phyloP scores from a whole-genome alignment of 495 filamentous ascomycete genomes.

The Penicillium odoratum region DNA sequence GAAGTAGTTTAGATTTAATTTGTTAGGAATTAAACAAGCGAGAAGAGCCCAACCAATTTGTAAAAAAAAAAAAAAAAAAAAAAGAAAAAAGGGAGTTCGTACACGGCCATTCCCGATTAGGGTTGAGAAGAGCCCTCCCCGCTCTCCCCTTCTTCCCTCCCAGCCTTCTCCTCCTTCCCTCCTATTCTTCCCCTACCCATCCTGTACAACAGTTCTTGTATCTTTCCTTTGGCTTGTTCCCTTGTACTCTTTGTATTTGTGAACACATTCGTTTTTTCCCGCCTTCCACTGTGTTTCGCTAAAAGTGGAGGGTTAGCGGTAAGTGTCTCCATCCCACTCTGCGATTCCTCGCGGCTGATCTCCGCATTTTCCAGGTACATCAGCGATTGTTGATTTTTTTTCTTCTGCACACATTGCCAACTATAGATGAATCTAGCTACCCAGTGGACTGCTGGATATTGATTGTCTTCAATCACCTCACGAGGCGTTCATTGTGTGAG shows the following conservation, averaged over 20 bases:
- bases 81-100: conserved; percentile 14
- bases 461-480: conserved; percentile 22
- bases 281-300: conserved; percentile 18
- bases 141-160: conserved; percentile 32
- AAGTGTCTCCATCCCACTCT: conserved; percentile 30
- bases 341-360: conserved; percentile 31
- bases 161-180: conserved; percentile 26
- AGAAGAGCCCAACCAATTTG: not conserved
- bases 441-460: conserved; percentile 7
- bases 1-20: not conserved
- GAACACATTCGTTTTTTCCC: conserved; percentile 29
- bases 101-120: conserved; percentile 27
- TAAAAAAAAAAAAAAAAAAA: conserved; percentile 1
- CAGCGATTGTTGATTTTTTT: conserved; percentile 13
- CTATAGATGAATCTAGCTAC: conserved; percentile 19
- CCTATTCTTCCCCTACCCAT: conserved; percentile 29
- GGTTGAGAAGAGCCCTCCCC: conserved; percentile 27
- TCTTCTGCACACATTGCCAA: conserved; percentile 3
- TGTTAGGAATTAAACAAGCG: not conserved
- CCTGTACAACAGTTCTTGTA: conserved; percentile 41
- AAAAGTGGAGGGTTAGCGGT: conserved; percentile 25
- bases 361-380: conserved; percentile 33
- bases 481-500: conserved; percentile 50
- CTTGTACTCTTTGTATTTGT: conserved; percentile 15
- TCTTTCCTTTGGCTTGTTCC: conserved; percentile 25